These are phyloP conservation scores for Coniosporium tulheliwenetii DNA, from an alignment of 2,329 filamentous ascomycete species.

Conservation along the genomic window DNA sequence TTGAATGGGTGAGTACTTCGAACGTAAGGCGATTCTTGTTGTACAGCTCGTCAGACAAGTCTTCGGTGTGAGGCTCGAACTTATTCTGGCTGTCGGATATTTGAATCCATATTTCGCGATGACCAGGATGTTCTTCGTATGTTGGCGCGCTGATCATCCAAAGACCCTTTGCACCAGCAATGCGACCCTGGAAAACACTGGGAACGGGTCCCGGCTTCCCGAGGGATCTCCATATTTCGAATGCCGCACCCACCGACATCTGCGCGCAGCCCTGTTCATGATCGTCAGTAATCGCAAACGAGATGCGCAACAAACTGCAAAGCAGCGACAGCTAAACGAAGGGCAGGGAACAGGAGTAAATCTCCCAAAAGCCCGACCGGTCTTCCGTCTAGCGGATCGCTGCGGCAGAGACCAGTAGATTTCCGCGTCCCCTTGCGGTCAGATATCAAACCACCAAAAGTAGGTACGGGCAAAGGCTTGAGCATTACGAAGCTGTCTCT, in stretches of 20 bases:
- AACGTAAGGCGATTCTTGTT: constrained; percentile 43
- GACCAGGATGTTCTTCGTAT: constrained; percentile 23
- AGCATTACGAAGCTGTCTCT: too few species aligned
- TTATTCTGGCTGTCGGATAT: constrained; percentile 53
- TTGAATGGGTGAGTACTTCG: constrained; percentile 40
- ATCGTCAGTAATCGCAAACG: not conserved
- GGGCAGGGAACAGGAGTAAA: too few species aligned
- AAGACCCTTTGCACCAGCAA: constrained; percentile 60
- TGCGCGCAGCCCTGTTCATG: constrained; percentile 34
- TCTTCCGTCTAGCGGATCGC: too few species aligned
- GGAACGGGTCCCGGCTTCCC: constrained; percentile 38
- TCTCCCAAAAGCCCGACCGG: too few species aligned
- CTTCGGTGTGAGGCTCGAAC: constrained; percentile 37
- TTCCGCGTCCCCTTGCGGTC: too few species aligned
- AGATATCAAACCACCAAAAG: too few species aligned
- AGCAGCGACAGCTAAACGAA: too few species aligned
- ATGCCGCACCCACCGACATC: constrained; percentile 47
- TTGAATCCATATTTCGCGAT: constrained; percentile 44
- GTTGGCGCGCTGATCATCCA: constrained; percentile 47
- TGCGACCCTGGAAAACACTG: constrained; percentile 51
- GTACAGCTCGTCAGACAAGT: constrained; percentile 23
- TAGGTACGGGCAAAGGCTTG: too few species aligned
- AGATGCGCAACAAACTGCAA: not conserved
- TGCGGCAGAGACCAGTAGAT: too few species aligned
- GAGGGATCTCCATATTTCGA: constrained; percentile 33